These are phyloP conservation scores for Chenopodium suecicum DNA, from an alignment of 148 eudicot genomes.

Conservation along the genomic window DNA sequence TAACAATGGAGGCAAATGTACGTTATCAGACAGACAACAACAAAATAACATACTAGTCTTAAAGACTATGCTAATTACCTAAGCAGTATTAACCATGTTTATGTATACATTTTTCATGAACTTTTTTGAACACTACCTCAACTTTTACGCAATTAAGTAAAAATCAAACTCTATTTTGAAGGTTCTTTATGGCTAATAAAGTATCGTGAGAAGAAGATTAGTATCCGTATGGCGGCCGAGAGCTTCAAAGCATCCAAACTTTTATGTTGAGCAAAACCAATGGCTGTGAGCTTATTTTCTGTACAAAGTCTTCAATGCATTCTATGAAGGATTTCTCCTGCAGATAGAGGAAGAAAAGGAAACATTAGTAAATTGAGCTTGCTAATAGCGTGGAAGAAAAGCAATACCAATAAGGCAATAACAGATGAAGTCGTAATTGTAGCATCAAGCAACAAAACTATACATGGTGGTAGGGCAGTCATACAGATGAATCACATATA, in stretches of 20 bases:
- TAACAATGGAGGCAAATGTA: neutral
- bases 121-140: neutral
- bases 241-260: constrained; percentile 9
- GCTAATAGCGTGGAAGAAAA: neutral
- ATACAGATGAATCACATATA: neutral
- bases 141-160: neutral
- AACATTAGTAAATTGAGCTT: neutral
- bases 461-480: neutral
- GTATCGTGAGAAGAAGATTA: neutral
- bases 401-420: neutral
- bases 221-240: neutral
- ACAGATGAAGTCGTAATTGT: neutral
- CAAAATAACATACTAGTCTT: neutral
- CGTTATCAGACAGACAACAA: neutral
- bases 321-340: constrained; percentile 27
- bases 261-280: neutral
- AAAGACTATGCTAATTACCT: neutral
- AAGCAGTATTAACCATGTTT: neutral
- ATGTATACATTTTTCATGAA: constrained; percentile 6
- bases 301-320: constrained; percentile 7
- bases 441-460: neutral
- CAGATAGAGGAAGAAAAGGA: neutral
- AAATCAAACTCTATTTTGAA: neutral
- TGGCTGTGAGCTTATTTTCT: constrained; percentile 12
- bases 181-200: neutral